Base-by-base conservation (phyloP, 768 basidiomycete species). In the Daedaleopsis nitida region DNA sequence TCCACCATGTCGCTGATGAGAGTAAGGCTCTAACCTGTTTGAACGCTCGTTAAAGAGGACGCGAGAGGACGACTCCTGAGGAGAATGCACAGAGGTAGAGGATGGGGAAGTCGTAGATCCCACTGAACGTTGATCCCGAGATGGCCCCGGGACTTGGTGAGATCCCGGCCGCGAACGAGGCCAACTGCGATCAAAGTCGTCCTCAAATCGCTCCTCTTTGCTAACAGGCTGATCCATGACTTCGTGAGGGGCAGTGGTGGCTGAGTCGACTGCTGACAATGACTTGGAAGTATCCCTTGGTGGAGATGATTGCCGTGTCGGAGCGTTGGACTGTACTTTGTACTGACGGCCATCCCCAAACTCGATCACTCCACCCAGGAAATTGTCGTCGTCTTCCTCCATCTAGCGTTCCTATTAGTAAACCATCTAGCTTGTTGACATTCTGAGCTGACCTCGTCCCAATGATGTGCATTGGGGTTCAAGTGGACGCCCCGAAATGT, bases 111-210 rank as follows among this genome's bases (percentile, higher is more conserved):
- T 72, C 19, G 73, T 63, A 52, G 68, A 48, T 66, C 72, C 57
- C 19, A 61, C 53, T 73, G 78, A 62, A 78, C 77, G 60, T 66
- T 63, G 64, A 59, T 85, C 85, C 56, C 76, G 78, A 39, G 48
- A 53, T 17, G 74, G 74, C 23, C 63, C 52, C 11, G 78, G 73
- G 59, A 19, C 80, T 69, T 49, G 83, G 81, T 21, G 83, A 82
- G 42, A 77, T 73, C 59, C 81, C 80, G 38, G 58, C 0, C 58
- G 58, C 16, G 86, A 85, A 55, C 88, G 86, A n/a, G 94, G 94
- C 95, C 94, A 97, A 68, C 93, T 94, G 53, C 96, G 86, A 76
- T 97, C 96, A 70, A 92, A 96, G 74, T 98, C 96, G 66, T 98
- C 94, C 7, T 83, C 87, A 74, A 96, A 96, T 34, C 95, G 83